A percentile compares a stretch with the other conserved stretches of the same genome.
phyloP scores from a whole-genome alignment of 129 eudicot species.

The Saposhnikovia divaricata region DNA sequence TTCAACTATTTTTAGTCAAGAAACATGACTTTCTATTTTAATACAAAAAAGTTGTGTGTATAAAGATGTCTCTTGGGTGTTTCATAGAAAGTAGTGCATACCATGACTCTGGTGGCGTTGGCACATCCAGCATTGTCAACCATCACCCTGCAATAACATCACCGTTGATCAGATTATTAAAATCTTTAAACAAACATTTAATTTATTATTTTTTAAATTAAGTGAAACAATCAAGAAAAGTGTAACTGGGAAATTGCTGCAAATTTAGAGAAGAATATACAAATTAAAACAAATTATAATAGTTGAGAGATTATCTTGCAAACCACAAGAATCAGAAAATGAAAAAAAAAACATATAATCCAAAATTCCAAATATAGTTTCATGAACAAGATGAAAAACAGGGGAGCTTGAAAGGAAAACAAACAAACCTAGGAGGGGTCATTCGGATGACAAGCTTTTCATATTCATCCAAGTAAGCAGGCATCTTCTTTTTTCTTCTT shows the following conservation, averaged over 20 bases:
- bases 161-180: background rate
- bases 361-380: background rate
- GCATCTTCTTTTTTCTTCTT: slow-evolving; percentile 13
- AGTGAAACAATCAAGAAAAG: no score
- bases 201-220: background rate
- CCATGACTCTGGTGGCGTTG: slow-evolving; percentile 71
- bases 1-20: background rate
- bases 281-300: no score
- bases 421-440: slow-evolving; percentile 75
- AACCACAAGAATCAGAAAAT: background rate
- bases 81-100: slow-evolving; percentile 14
- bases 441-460: slow-evolving; percentile 77
- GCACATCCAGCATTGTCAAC: slow-evolving; percentile 80
- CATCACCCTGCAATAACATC: slow-evolving; percentile 49
- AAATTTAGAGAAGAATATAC: no score
- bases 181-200: background rate
- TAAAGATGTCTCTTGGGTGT: background rate
- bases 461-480: slow-evolving; percentile 62
- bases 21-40: background rate
- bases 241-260: no score
- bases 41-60: background rate
- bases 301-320: background rate
- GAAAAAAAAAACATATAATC: background rate
- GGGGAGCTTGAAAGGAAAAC: background rate
- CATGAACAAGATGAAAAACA: background rate